These are phyloP conservation scores for Purpureocillium lavendulum DNA, from an alignment of 2,329 filamentous ascomycete species.

Conservation along the genomic window DNA sequence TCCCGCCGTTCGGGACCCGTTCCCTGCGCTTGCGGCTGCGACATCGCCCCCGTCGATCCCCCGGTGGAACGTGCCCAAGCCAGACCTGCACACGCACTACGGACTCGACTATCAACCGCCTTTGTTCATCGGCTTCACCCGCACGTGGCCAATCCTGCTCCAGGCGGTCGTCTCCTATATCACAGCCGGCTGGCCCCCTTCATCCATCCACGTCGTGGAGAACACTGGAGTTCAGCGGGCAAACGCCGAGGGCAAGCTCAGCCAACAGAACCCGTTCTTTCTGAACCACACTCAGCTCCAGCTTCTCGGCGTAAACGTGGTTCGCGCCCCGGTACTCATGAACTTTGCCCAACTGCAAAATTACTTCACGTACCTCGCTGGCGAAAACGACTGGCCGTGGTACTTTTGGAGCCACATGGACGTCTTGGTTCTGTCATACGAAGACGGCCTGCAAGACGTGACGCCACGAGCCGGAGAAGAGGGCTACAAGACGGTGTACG, in stretches of 20 bases:
- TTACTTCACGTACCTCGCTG: conserved; percentile 38
- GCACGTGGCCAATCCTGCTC: conserved; percentile 45
- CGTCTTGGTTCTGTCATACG: conserved; percentile 33
- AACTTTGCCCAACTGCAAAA: conserved; percentile 49
- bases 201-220: conserved; percentile 49
- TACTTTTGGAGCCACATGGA: conserved; percentile 54
- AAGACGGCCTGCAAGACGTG: conserved; percentile 25
- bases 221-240: conserved; percentile 49
- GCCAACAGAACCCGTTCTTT: conserved; percentile 47
- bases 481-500: conserved; percentile 33
- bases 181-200: conserved; percentile 48
- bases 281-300: conserved; percentile 42
- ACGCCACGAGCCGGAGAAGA: conserved; percentile 22
- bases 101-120: conserved; percentile 33
- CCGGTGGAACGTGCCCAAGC: conserved; percentile 31
- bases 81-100: conserved; percentile 28
- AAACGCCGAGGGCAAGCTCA: conserved; percentile 38
- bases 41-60: conserved; percentile 29
- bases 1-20: conserved; percentile 32
- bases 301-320: conserved; percentile 42
- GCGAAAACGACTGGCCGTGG: conserved; percentile 33
- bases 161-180: conserved; percentile 50
- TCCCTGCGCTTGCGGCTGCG: conserved; percentile 28
- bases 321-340: conserved; percentile 42
- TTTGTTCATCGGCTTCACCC: conserved; percentile 51